Evolutionary conservation across 306 rosid species (phyloP).

Genomic region (Cicer chorassanicum): DNA sequence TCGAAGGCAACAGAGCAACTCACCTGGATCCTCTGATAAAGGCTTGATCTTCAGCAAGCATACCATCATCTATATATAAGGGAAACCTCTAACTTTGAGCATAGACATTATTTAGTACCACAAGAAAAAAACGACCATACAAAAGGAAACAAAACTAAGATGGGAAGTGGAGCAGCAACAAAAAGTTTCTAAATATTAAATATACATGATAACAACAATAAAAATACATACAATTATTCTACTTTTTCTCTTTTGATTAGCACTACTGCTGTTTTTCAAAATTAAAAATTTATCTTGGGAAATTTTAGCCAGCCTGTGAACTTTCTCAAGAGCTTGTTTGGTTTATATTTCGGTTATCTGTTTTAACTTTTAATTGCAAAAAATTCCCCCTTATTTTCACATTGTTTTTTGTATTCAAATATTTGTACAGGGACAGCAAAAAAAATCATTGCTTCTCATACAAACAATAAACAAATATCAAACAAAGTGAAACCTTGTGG

Average conservation of each 20-base stretch:
- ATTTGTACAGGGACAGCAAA: not conserved
- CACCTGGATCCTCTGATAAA: conserved; percentile 54
- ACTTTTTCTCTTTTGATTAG: not conserved
- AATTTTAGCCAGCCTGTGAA: conserved; percentile 23
- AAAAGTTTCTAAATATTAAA: conserved; percentile 16
- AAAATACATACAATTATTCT: conserved; percentile 7
- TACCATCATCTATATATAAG: conserved; percentile 44
- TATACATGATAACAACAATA: not conserved
- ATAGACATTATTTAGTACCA: conserved; percentile 36
- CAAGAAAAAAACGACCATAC: conserved; percentile 20
- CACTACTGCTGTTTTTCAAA: not conserved
- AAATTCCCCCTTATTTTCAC: not conserved
- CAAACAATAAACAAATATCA: not conserved
- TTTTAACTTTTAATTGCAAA: not conserved
- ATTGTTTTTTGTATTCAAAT: conserved; percentile 13
- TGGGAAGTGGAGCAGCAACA: conserved; percentile 1
- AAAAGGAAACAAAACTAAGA: conserved; percentile 1
- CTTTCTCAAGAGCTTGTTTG: conserved; percentile 19
- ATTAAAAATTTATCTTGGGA: not conserved
- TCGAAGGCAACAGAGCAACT: conserved; percentile 47
- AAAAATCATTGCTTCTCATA: not conserved
- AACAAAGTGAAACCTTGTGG: not conserved
- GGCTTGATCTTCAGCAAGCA: conserved; percentile 48
- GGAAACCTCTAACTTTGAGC: conserved; percentile 49
- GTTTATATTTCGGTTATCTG: conserved; percentile 5